Evolutionary conservation across 257 asterid genomes (phyloP).

Genomic region (Solanum piurae): DNA sequence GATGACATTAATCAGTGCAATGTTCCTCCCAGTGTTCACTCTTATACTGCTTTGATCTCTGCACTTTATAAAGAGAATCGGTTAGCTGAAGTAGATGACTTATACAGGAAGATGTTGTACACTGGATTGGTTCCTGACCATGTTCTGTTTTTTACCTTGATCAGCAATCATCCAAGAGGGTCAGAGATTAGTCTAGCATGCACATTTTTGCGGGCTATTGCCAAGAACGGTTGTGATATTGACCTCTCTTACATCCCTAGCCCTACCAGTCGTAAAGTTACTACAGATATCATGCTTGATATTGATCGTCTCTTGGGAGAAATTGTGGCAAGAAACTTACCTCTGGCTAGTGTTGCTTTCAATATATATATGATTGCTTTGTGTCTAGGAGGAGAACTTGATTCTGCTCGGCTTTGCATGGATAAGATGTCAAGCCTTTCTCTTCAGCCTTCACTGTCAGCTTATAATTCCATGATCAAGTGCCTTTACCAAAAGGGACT

Average conservation of each 20-base stretch:
- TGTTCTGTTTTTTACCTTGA: constrained; percentile 43
- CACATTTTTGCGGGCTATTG: constrained; percentile 35
- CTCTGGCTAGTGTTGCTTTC: constrained; percentile 28
- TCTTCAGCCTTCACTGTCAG: constrained; percentile 31
- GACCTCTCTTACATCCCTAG: constrained; percentile 2
- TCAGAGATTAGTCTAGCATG: constrained; percentile 33
- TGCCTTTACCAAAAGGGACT: constrained; percentile 33
- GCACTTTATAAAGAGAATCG: constrained; percentile 41
- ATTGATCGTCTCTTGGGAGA: constrained; percentile 36
- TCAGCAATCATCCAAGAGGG: constrained; percentile 30
- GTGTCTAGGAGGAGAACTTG: constrained; percentile 33
- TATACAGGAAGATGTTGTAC: constrained; percentile 31
- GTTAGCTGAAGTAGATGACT: constrained; percentile 17
- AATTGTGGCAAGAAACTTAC: constrained; percentile 16
- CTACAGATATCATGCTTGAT: constrained; percentile 15
- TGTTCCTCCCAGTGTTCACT: constrained; percentile 38
- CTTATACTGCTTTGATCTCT: constrained; percentile 37
- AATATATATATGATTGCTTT: constrained; percentile 48
- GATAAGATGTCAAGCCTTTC: constrained; percentile 32
- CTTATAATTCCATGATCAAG: constrained; percentile 49
- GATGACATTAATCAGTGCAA: constrained; percentile 21
- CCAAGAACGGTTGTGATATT: constrained; percentile 25
- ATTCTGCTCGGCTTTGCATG: constrained; percentile 27
- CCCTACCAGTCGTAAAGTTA: constrained; percentile 7
- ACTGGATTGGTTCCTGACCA: constrained; percentile 49